These are phyloP conservation scores for Gonapodya prolifera DNA, from an alignment of 192 early-diverging fungal genomes.

Conservation along the genomic window DNA sequence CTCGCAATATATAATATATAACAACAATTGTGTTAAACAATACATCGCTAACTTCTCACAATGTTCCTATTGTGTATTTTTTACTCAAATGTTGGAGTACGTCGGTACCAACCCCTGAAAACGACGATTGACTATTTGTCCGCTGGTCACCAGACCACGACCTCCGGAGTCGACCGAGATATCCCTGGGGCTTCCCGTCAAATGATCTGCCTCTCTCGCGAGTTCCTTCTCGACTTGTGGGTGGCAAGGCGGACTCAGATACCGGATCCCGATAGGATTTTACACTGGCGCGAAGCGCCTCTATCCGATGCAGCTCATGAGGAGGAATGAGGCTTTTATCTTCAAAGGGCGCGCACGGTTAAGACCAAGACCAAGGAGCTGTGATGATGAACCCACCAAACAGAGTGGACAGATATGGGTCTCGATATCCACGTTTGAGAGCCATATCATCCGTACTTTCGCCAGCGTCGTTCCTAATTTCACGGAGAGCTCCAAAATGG, in stretches of 20 bases:
- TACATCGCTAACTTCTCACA: too few species aligned
- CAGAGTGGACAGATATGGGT: background rate
- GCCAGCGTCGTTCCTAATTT: background rate
- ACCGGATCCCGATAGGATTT: background rate
- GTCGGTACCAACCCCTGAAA: background rate
- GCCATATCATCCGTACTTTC: background rate
- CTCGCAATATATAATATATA: too few species aligned
- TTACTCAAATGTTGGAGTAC: background rate
- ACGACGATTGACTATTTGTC: background rate
- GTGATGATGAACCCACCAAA: background rate
- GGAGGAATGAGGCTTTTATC: background rate
- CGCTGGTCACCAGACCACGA: background rate
- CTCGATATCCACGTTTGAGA: background rate
- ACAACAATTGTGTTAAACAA: too few species aligned
- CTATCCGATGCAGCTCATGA: background rate
- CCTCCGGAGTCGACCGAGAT: background rate
- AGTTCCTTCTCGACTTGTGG: background rate
- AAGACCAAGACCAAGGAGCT: background rate
- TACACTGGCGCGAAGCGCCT: background rate
- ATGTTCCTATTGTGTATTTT: too few species aligned
- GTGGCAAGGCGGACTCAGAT: background rate
- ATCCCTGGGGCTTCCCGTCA: background rate
- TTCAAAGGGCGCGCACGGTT: background rate
- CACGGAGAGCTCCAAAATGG: background rate
- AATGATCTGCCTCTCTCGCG: background rate